Evolutionary conservation across 495 filamentous ascomycete genomes (phyloP), one percentile per base, ranked within the genome.

Genomic region (Aspergillus baeticus): DNA sequence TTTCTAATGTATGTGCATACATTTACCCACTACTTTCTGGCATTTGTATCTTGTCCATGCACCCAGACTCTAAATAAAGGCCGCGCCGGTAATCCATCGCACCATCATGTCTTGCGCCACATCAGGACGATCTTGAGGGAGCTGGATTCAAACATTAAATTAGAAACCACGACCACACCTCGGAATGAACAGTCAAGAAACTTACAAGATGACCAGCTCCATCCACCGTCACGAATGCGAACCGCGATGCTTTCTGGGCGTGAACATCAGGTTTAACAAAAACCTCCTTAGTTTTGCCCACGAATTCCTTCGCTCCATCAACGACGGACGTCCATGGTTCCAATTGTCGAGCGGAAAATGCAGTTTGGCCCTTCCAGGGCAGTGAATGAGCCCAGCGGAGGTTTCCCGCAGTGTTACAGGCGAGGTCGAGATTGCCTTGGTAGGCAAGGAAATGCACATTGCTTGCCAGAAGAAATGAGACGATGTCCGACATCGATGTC

Each of bases 341-440:
- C 46, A 76, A 55, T 1, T 38, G n/a, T 60, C 71, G 67, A 2
- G 74, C 66, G 0, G 64, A 51, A 61, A 79, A 79, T 39, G 70
- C 70, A 21, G 65, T 55, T 55, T 79, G 74, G 13, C 76, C 76
- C 29, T 74, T 76, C 76, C 76, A 79, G 8, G 50, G 20, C 45
- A 79, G 59, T 35, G 62, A 67, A 39, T 66, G 62, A 6, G 73
- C 65, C 76, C 76, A 77, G 0, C 69, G 62, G 0, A 70, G 52
- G 46, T 68, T 73, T 23, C 76, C 76, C 3, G 74, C 75, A 2
- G 76, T 77, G 47, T 79, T 79, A 43, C 76, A 79, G 2, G 66
- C 68, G 13, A 79, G 57, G 54, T 79, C 76, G 2, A 79, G 63
- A 48, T 77, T 79, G 0, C 76, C 75, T 59, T 77, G 72, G 51